Conservation (phyloP, 1,139 yeast species). For the Candida anutae region DNA sequence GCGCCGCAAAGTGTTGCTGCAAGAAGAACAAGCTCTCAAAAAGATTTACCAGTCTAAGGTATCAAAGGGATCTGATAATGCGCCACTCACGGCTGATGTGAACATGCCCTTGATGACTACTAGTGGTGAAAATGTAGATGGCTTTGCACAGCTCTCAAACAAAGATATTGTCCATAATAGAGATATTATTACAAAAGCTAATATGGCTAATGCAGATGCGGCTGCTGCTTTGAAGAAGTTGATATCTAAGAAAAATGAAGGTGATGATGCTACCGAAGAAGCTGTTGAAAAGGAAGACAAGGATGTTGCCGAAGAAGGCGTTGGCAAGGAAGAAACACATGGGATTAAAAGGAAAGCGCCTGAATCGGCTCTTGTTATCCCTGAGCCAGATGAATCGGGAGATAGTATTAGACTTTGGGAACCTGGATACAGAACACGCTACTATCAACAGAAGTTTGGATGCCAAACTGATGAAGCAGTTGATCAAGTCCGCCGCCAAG, state of each 20-base stretch:
- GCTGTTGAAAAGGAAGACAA: slow-evolving; percentile 15
- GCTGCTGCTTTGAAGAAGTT: slow-evolving; percentile 55
- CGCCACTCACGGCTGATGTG: slow-evolving; percentile 64
- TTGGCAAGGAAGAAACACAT: slow-evolving; percentile 8
- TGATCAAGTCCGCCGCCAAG: slow-evolving; percentile 45
- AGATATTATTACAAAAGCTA: slow-evolving; percentile 64
- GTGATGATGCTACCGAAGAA: slow-evolving; percentile 32
- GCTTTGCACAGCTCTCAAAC: slow-evolving; percentile 56
- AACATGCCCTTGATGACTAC: slow-evolving; percentile 73
- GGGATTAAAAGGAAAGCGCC: slow-evolving; percentile 4
- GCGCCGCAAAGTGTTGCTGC: slow-evolving; percentile 44
- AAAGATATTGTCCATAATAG: slow-evolving; percentile 66
- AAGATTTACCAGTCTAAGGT: slow-evolving; percentile 29
- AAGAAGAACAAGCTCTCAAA: slow-evolving; percentile 31
- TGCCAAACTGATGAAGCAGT: slow-evolving; percentile 49
- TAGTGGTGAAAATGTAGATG: slow-evolving; percentile 60
- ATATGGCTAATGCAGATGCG: slow-evolving; percentile 65
- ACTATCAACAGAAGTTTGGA: slow-evolving; percentile 71
- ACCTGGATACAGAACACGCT: slow-evolving; percentile 79
- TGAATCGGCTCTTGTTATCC: slow-evolving; percentile 1
- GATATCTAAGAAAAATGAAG: slow-evolving; percentile 19
- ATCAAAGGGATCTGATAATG: slow-evolving; percentile 65
- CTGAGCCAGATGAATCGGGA: slow-evolving; percentile 12
- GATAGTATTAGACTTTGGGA: slow-evolving; percentile 74
- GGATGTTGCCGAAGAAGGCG: slow-evolving; percentile 1